These are phyloP conservation scores for Yamadazyma dendronema DNA, from an alignment of 1,139 yeast species.

Conservation along the genomic window DNA sequence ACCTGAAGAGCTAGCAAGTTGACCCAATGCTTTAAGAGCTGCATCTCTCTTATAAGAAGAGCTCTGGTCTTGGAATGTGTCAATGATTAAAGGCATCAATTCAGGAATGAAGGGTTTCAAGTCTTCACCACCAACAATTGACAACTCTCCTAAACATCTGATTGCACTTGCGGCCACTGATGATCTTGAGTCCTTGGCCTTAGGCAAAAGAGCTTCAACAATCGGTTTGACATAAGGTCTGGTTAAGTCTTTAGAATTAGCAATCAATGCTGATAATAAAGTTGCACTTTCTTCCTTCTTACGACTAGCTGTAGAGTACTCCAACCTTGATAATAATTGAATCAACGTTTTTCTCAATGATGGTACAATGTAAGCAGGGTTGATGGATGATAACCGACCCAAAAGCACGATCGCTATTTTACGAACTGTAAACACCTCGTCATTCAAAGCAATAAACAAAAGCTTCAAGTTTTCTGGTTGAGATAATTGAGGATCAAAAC, in stretches of 20 bases:
- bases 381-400: slow-evolving; percentile 80
- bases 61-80: slow-evolving; percentile 88
- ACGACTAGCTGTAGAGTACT: slow-evolving; percentile 72
- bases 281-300: slow-evolving; percentile 87
- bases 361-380: slow-evolving; percentile 96
- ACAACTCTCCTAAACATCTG: slow-evolving; percentile 83
- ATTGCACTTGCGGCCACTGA: slow-evolving; percentile 86
- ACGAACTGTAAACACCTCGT: slow-evolving; percentile 82
- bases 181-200: slow-evolving; percentile 69
- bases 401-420: slow-evolving; percentile 76
- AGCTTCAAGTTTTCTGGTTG: slow-evolving; percentile 89
- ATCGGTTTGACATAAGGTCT: slow-evolving; percentile 90
- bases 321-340: slow-evolving; percentile 80
- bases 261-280: slow-evolving; percentile 68
- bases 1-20: slow-evolving; percentile 85
- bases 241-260: slow-evolving; percentile 75
- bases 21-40: slow-evolving; percentile 84
- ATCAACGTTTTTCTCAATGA: slow-evolving; percentile 82
- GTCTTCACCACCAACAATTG: slow-evolving; percentile 87
- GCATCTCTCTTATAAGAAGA: slow-evolving; percentile 85
- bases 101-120: slow-evolving; percentile 69
- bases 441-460: slow-evolving; percentile 85
- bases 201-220: slow-evolving; percentile 76
- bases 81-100: slow-evolving; percentile 84
- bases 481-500: slow-evolving; percentile 87